phyloP scores from a whole-genome alignment of 2,329 filamentous ascomycete genomes.

The Bipolaris oryzae region DNA sequence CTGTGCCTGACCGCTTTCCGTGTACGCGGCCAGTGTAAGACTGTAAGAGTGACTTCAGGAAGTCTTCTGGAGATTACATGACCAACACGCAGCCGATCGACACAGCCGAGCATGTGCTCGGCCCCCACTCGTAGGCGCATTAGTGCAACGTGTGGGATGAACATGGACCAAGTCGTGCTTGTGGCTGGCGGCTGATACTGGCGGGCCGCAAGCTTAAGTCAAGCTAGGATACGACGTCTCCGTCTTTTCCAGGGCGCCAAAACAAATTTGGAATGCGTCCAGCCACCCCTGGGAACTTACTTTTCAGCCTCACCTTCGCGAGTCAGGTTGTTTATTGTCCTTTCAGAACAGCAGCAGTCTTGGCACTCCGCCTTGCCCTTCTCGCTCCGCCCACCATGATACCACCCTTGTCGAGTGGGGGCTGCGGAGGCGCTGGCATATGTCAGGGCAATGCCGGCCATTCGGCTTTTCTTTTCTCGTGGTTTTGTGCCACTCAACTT shows the following conservation, averaged over 20 bases:
- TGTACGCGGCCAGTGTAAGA: neutral
- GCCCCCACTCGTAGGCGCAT: neutral
- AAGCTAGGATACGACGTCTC: conserved; percentile 2
- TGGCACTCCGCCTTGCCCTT: neutral
- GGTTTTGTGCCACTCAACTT: conserved; percentile 7
- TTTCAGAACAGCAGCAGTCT: neutral
- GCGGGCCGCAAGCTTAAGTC: neutral
- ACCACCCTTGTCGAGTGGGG: neutral
- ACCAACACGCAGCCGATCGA: conserved; percentile 8
- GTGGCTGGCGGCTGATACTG: conserved; percentile 4
- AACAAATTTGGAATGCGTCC: neutral
- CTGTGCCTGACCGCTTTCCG: neutral
- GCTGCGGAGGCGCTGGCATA: neutral
- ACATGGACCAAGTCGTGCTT: neutral
- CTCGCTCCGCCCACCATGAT: neutral
- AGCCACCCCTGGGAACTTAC: neutral
- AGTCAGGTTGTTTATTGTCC: neutral
- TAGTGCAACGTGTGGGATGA: conserved; percentile 7
- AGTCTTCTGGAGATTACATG: conserved; percentile 8
- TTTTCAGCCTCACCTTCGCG: conserved; percentile 3
- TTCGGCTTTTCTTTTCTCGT: neutral
- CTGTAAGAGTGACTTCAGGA: neutral
- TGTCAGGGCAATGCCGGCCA: neutral
- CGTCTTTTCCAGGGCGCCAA: neutral
- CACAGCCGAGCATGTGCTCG: neutral